A percentile compares a stretch with the other conserved stretches of the same genome.
phyloP scores from a whole-genome alignment of 306 rosid species.

The Ziziphus jujuba region DNA sequence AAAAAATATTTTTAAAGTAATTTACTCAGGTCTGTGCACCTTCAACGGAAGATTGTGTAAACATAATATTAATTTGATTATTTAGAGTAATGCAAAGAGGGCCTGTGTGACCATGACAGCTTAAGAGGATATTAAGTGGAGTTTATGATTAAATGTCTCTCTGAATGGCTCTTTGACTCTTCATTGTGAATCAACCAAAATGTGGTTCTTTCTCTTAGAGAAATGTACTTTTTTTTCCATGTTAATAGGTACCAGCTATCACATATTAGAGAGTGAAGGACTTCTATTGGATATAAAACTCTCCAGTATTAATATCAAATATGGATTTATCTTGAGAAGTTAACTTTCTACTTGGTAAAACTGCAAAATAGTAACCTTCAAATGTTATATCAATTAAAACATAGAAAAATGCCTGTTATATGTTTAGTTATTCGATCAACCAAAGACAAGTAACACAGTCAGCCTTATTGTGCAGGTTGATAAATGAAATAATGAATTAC shows the following conservation, averaged over 20 bases:
- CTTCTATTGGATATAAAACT: too few species aligned
- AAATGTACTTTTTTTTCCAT: background rate
- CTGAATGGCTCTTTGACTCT: background rate
- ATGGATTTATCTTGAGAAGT: background rate
- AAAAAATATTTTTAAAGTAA: background rate
- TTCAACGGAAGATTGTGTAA: background rate
- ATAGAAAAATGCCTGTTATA: too few species aligned
- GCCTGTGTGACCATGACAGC: slow-evolving; percentile 2
- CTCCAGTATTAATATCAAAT: background rate
- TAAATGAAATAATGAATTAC: too few species aligned
- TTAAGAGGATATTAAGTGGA: background rate
- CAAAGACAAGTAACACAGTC: too few species aligned
- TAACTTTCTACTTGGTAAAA: background rate
- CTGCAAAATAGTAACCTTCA: background rate
- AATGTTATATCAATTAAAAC: background rate
- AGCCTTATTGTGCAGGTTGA: too few species aligned
- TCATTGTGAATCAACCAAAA: background rate
- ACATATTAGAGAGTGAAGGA: background rate
- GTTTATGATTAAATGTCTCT: background rate
- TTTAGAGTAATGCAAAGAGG: background rate
- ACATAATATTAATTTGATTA: background rate
- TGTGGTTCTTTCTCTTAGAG: background rate
- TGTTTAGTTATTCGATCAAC: too few species aligned
- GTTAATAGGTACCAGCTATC: background rate
- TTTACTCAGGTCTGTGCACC: background rate